phyloP scores from a whole-genome alignment of 495 filamentous ascomycete genomes.

The Talaromyces nanjingensis region DNA sequence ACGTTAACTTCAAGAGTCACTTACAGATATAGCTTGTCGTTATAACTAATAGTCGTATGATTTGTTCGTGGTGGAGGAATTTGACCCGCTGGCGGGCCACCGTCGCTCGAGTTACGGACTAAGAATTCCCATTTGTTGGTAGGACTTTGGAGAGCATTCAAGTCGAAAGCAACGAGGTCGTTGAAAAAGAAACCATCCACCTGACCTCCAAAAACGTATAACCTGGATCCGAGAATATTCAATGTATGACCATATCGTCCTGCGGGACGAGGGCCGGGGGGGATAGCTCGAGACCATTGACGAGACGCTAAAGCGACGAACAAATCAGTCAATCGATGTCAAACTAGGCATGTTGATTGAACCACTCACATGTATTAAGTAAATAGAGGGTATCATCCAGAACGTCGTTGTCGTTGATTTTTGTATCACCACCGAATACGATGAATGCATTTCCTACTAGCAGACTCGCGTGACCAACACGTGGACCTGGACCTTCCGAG shows the following conservation, averaged over 20 bases:
- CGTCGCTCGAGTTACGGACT: conserved; percentile 66
- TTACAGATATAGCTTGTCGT: conserved; percentile 91
- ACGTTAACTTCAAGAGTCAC: conserved; percentile 18
- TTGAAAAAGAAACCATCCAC: conserved; percentile 98
- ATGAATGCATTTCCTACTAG: conserved; percentile 98
- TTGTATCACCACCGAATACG: conserved; percentile 97
- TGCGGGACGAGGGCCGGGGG: conserved; percentile 71
- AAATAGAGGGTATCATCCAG: conserved; percentile 95
- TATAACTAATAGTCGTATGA: conserved; percentile 84
- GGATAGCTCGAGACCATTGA: conserved; percentile 93
- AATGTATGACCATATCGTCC: conserved; percentile 95
- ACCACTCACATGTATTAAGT: conserved; percentile 85
- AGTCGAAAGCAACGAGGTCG: conserved; percentile 91
- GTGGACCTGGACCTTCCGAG: conserved; percentile 86
- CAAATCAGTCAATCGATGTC: neutral
- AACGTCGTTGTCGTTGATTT: conserved; percentile 84
- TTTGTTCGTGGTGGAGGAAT: conserved; percentile 92
- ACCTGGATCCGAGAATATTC: conserved; percentile 91
- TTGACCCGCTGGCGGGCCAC: conserved; percentile 54
- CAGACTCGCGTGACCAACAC: conserved; percentile 92
- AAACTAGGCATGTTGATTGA: neutral
- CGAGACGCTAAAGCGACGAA: conserved; percentile 62
- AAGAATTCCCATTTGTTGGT: conserved; percentile 91
- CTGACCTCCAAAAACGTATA: conserved; percentile 96
- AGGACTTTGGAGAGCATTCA: conserved; percentile 84